Base-by-base conservation (phyloP, 2,329 filamentous ascomycete genomes). In the Aspergillus sp. region DNA sequence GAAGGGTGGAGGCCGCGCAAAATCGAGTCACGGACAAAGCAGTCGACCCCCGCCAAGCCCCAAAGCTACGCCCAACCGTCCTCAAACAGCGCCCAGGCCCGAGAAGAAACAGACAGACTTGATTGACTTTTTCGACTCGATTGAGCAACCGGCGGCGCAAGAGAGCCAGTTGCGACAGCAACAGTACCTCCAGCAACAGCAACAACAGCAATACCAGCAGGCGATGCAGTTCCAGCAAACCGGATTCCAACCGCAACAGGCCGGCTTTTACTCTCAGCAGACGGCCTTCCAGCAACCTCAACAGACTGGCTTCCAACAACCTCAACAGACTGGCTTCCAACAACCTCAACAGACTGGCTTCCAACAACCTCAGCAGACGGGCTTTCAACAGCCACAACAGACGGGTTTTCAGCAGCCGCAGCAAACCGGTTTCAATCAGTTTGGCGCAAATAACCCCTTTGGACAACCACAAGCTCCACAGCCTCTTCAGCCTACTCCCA, bases 81-180 rank as follows among this genome's bases (percentile, higher is more conserved):
- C 61, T 22, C 51, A 67, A 53, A 59, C 62, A 47, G 53, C 56
- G 37, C 49, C 64, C 47, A 65, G 59, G 43, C 50, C 59, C 9
- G 61, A 62, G 49, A 53, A 56, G 33, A 74, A 71, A 52, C 60
- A 65, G 9, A 65, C 70, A 7, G 87, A 94, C 73, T 76, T 94
- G 52, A 97, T 95, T 63, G 93, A 91, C 73, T 96, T 95, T 70
- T 95, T 95, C 66, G 91, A 85, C 62, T 90, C 89, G 5, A 95
- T 95, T 60, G 90, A 96, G 62, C 87, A 87, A 45, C 76, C 84
- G 1, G 80, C 88, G 76, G 76, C 59, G 51, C 67, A 73, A 45
- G 67, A 65, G 19, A 60, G 61, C 22, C 64, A 69, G 33, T 57
- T 69, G 35, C 37, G 37, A 12, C 70, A 71, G 23, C 64, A 63